phyloP scores from a whole-genome alignment of 2,329 filamentous ascomycete genomes.

The Cercospora zeae-maydis region DNA sequence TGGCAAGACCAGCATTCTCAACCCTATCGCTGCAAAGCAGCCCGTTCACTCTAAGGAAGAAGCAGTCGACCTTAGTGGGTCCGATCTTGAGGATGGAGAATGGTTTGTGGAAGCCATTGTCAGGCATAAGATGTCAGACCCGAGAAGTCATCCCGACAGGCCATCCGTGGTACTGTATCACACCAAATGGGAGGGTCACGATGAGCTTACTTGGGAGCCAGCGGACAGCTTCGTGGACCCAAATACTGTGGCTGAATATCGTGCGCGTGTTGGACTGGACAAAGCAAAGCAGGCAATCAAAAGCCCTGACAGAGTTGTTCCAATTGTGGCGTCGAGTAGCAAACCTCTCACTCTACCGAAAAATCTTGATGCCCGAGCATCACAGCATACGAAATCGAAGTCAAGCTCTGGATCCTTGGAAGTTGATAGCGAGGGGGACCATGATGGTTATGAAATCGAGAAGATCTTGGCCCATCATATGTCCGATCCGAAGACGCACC shows the following conservation, averaged over 20 bases:
- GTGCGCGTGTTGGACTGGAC: constrained; percentile 20
- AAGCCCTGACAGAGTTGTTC: background rate
- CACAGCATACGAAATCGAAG: background rate
- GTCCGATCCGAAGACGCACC: constrained; percentile 30
- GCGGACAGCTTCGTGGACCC: constrained; percentile 32
- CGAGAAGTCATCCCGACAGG: constrained; percentile 31
- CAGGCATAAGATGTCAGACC: constrained; percentile 32
- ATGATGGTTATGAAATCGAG: constrained; percentile 28
- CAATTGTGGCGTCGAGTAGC: constrained; percentile 1
- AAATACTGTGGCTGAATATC: constrained; percentile 30
- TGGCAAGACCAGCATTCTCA: constrained; percentile 24
- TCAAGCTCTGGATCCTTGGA: background rate
- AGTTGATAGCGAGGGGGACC: constrained; percentile 5
- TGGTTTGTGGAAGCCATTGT: constrained; percentile 33
- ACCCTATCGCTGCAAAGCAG: constrained; percentile 18
- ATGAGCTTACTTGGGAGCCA: constrained; percentile 36
- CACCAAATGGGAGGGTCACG: constrained; percentile 35
- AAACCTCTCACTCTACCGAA: background rate
- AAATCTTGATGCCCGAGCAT: background rate
- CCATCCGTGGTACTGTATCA: constrained; percentile 33
- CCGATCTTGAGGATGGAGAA: constrained; percentile 24
- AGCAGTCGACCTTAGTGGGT: constrained; percentile 8
- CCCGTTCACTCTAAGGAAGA: background rate
- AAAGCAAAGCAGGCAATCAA: constrained; percentile 3
- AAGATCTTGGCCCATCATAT: constrained; percentile 28